Evolutionary conservation across 2,329 filamentous ascomycete species (phyloP), one percentile per base, ranked within the genome.

Genomic region (Aureobasidium musti): DNA sequence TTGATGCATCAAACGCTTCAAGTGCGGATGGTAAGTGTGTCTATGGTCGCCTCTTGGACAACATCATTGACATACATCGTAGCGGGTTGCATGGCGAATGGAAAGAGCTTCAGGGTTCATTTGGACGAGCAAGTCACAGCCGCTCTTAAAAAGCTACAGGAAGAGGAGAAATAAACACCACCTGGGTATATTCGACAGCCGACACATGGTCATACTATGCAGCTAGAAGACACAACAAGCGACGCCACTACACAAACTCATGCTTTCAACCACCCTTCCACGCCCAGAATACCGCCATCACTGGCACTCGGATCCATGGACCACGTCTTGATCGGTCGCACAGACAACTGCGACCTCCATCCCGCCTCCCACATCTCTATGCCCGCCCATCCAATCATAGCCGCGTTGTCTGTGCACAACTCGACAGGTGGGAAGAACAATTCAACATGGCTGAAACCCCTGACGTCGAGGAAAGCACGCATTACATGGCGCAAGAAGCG

Each of bases 311-410:
- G 79, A 75, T 94, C 91, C 76, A 96, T 83, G 2, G 87, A 82
- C 92, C 92, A 97, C 75, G 87, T 90, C 54, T 84, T 82, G 53
- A 90, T 74, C 2, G 88, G 83, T 54, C 83, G 75, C 66, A 88
- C 83, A 28, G 80, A 82, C 66, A 93, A 73, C 23, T 85, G 83
- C 10, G 87, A 89, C 67, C 81, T 78, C 82, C 86, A 93, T 0
- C 94, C 93, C 0, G 85, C 86, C 76, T 90, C 84, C 74, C 86
- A 97, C 93, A 99, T 97, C 79, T 98, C 93, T 70, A 93, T 84
- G 0, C 90, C 95, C 0, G 93, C 83, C 94, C 95, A 98, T 1
- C 90, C 94, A 75, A 98, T 93, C 95, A 99, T 99, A 56, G 92
- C 91, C 14, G 95, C 95, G 77, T 99, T 98, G 74, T 99, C 95